Conservation (phyloP, 1,139 yeast genomes). For the Zygosaccharomyces sapae region DNA sequence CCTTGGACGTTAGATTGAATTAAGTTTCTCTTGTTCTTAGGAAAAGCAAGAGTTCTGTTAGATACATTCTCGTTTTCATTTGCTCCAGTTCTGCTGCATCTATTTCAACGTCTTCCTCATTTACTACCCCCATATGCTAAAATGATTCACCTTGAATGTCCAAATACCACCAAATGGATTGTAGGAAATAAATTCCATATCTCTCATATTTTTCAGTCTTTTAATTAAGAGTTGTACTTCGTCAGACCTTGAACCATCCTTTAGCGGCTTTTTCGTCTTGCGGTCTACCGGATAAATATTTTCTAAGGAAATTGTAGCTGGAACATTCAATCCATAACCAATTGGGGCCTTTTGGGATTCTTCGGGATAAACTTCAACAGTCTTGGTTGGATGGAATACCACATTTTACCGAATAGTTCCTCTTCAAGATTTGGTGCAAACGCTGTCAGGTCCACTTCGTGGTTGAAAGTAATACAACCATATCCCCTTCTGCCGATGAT, state of each 20-base stretch:
- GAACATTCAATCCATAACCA: slow-evolving; percentile 77
- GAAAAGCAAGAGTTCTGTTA: slow-evolving; percentile 13
- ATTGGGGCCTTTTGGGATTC: slow-evolving; percentile 51
- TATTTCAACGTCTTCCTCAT: slow-evolving; percentile 57
- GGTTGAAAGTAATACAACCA: slow-evolving; percentile 70
- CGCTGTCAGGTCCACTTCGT: slow-evolving; percentile 67
- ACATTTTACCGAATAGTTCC: slow-evolving; percentile 56
- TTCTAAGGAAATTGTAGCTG: slow-evolving; percentile 77
- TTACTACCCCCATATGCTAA: slow-evolving; percentile 86
- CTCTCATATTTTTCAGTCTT: slow-evolving; percentile 49
- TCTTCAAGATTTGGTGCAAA: slow-evolving; percentile 44
- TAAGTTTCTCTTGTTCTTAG: slow-evolving; percentile 12
- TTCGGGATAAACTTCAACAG: slow-evolving; percentile 66
- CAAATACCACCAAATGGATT: slow-evolving; percentile 73
- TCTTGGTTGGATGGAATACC: slow-evolving; percentile 49
- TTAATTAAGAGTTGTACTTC: slow-evolving; percentile 48
- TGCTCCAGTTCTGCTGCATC: slow-evolving; percentile 41
- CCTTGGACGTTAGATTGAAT: slow-evolving; percentile 9
- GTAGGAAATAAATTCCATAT: slow-evolving; percentile 76
- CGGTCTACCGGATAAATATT: slow-evolving; percentile 51
- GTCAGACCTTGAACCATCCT: slow-evolving; percentile 40
- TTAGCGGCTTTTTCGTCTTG: slow-evolving; percentile 37
- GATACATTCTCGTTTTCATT: slow-evolving; percentile 35
- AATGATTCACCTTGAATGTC: slow-evolving; percentile 84
- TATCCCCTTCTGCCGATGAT: slow-evolving; percentile 69